phyloP scores from a whole-genome alignment of 2,329 filamentous ascomycete species.

The Akanthomyces muscarius region DNA sequence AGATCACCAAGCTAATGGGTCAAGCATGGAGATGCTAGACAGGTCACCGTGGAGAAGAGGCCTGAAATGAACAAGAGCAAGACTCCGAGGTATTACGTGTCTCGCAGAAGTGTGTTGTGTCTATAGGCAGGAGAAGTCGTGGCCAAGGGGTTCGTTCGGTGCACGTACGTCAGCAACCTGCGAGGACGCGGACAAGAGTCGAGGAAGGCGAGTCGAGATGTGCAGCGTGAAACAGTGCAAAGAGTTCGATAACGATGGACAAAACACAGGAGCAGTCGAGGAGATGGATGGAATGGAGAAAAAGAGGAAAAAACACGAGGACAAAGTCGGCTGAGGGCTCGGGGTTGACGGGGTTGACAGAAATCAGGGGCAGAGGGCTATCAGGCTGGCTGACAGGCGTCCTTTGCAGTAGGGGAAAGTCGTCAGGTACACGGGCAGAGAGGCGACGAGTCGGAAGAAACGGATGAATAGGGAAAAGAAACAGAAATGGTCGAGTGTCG shows the following conservation, averaged over 20 bases:
- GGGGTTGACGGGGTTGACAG: constrained; percentile 10
- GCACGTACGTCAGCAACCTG: constrained; percentile 11
- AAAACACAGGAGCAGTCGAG: neutral
- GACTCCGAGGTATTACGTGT: constrained; percentile 16
- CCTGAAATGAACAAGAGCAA: neutral
- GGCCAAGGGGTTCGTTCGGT: constrained; percentile 5
- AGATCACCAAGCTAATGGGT: constrained; percentile 18
- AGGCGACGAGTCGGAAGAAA: neutral
- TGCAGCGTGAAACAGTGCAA: constrained; percentile 9
- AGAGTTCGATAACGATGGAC: constrained; percentile 6
- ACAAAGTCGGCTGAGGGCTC: constrained; percentile 12
- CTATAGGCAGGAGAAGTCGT: constrained; percentile 13
- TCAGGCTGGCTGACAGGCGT: constrained; percentile 14
- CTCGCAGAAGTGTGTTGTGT: constrained; percentile 7
- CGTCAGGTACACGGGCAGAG: neutral
- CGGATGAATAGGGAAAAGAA: neutral
- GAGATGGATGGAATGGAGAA: constrained; percentile 1
- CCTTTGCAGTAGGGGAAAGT: neutral
- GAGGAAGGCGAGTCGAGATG: constrained; percentile 1
- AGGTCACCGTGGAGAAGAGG: neutral
- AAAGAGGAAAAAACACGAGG: constrained; percentile 10
- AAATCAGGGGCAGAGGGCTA: constrained; percentile 16
- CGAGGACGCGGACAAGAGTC: constrained; percentile 3
- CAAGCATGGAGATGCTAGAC: neutral
- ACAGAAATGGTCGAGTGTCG: constrained; percentile 7